Conservation (phyloP, 2,329 filamentous ascomycete genomes). For the Phyllosticta citrichinensis region DNA sequence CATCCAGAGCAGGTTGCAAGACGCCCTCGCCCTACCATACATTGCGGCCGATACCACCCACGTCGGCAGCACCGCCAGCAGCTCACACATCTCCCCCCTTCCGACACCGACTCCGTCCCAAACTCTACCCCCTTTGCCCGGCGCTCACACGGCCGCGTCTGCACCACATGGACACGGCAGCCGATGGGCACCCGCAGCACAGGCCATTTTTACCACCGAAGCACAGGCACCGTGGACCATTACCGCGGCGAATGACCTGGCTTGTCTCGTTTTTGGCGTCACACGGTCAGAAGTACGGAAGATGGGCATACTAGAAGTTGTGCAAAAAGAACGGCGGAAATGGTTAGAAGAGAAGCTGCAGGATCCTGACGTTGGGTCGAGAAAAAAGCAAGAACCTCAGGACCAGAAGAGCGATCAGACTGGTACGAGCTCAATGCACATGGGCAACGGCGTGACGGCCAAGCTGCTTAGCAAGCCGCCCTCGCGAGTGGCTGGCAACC, state of each 20-base stretch:
- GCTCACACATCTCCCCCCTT: constrained; percentile 31
- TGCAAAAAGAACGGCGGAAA: constrained; percentile 74
- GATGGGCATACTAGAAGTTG: constrained; percentile 89
- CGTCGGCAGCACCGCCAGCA: constrained; percentile 15
- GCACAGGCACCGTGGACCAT: constrained; percentile 88
- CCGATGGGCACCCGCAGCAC: constrained; percentile 80
- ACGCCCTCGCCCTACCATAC: constrained; percentile 77
- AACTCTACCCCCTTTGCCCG: constrained; percentile 23
- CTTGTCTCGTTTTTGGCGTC: constrained; percentile 96
- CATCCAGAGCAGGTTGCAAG: constrained; percentile 73
- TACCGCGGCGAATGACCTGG: constrained; percentile 88
- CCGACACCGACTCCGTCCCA: constrained; percentile 19
- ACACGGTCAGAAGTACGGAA: constrained; percentile 92
- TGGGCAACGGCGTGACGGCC: constrained; percentile 80
- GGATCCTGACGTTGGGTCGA: constrained; percentile 45
- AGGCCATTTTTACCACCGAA: constrained; percentile 97
- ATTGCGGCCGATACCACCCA: constrained; percentile 41
- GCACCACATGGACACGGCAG: constrained; percentile 74
- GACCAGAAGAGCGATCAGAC: constrained; percentile 26
- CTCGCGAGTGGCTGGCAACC: constrained; percentile 43
- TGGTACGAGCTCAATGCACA: constrained; percentile 39
- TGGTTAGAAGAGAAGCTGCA: constrained; percentile 85
- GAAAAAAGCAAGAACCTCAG: constrained; percentile 21
- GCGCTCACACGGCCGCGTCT: constrained; percentile 27
- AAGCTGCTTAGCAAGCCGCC: constrained; percentile 76